Percentiles rank a stretch among this genome's conserved stretches.
Evolutionary conservation across 2,329 filamentous ascomycete genomes (phyloP).

Genomic region (Aureobasidium vineae): DNA sequence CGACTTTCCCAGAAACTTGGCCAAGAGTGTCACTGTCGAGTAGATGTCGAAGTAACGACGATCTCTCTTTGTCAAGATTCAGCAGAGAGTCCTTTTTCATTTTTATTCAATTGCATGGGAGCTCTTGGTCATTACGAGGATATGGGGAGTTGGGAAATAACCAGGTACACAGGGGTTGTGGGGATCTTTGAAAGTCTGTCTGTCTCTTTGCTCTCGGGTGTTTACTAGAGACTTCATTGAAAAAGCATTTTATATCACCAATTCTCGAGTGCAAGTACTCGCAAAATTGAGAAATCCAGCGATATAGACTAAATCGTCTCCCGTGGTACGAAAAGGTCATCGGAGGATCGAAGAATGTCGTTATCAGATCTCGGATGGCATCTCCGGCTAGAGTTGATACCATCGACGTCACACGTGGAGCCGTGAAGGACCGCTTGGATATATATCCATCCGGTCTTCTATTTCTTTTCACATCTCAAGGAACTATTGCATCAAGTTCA

Average conservation of each 20-base stretch:
- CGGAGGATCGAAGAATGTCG: not conserved
- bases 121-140: constrained; percentile 11
- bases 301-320: no score
- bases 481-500: not conserved
- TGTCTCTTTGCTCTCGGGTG: constrained; percentile 6
- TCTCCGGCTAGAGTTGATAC: not conserved
- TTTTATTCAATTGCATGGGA: constrained; percentile 20
- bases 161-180: constrained; percentile 1
- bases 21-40: constrained; percentile 98
- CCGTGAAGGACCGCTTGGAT: not conserved
- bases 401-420: constrained; percentile 1
- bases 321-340: not conserved
- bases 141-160: constrained; percentile 15
- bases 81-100: constrained; percentile 3
- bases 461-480: not conserved
- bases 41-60: constrained; percentile 49
- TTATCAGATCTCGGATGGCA: not conserved
- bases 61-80: not conserved
- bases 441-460: not conserved
- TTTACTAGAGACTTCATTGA: constrained; percentile 11
- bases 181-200: not conserved
- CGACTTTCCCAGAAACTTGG: constrained; percentile 97
- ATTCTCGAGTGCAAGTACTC: not conserved
- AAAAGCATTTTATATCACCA: constrained; percentile 8
- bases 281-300: no score